Conservation (phyloP, 495 filamentous ascomycete species). For the Barbatosphaeria neglecta region DNA sequence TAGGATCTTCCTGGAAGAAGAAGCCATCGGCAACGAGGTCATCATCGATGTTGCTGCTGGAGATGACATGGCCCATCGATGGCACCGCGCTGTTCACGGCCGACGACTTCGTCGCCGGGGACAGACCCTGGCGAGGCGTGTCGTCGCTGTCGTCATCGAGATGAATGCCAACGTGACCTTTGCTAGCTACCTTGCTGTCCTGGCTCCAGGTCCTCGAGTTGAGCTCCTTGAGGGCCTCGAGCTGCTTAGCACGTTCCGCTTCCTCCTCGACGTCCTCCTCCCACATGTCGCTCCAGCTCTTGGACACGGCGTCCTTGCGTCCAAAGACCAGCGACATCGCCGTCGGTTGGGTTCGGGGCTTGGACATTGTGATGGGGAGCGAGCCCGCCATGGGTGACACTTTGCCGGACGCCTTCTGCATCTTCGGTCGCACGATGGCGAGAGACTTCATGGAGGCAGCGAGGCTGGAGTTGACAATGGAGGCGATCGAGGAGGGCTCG, state of each 20-base stretch:
- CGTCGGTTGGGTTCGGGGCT: slow-evolving; percentile 45
- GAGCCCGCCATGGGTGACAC: slow-evolving; percentile 54
- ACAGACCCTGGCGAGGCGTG: slow-evolving; percentile 37
- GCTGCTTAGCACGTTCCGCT: slow-evolving; percentile 46
- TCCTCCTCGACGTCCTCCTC: slow-evolving; percentile 71
- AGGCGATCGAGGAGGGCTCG: slow-evolving; percentile 67
- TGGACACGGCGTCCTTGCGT: slow-evolving; percentile 63
- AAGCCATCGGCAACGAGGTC: slow-evolving; percentile 53
- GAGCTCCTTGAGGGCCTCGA: slow-evolving; percentile 55
- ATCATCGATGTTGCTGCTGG: slow-evolving; percentile 37
- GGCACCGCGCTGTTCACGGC: slow-evolving; percentile 24
- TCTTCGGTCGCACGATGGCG: slow-evolving; percentile 29
- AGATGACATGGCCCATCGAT: slow-evolving; percentile 25
- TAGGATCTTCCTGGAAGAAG: slow-evolving; percentile 52
- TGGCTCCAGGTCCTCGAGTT: slow-evolving; percentile 76
- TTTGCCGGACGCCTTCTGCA: slow-evolving; percentile 19
- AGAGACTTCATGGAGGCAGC: slow-evolving; percentile 57
- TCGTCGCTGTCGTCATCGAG: slow-evolving; percentile 27
- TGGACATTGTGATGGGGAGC: slow-evolving; percentile 59
- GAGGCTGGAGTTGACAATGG: slow-evolving; percentile 63
- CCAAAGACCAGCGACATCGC: slow-evolving; percentile 70
- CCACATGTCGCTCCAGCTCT: slow-evolving; percentile 97
- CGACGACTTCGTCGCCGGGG: slow-evolving; percentile 38
- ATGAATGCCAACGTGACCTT: no score
- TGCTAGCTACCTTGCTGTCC: slow-evolving; percentile 46